These are phyloP conservation scores for Diospyros kaki DNA, from an alignment of 148 eudicot genomes.

Conservation along the genomic window DNA sequence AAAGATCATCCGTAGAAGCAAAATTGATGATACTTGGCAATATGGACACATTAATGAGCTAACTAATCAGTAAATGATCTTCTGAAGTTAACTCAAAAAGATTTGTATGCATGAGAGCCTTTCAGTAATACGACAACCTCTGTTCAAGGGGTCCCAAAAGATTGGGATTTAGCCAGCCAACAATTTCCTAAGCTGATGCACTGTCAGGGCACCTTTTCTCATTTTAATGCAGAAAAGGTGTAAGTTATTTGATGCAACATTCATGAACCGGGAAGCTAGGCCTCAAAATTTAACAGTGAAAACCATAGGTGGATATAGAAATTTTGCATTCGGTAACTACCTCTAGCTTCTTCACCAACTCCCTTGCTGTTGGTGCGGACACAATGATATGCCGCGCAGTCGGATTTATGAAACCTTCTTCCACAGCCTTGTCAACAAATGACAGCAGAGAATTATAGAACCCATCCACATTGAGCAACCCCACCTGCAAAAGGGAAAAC, in stretches of 20 bases:
- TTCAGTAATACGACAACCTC: no score
- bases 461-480: constrained; percentile 82
- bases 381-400: constrained; percentile 75
- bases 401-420: constrained; percentile 80
- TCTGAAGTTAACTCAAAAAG: no score
- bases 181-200: background rate
- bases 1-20: background rate
- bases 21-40: background rate
- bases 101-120: no score
- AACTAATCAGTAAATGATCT: no score
- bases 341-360: constrained; percentile 71
- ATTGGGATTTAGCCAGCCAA: background rate
- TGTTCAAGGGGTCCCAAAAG: background rate
- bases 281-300: background rate
- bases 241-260: background rate
- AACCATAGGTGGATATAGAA: background rate
- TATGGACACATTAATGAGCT: no score
- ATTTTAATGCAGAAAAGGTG: background rate
- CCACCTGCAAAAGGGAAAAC: constrained; percentile 42
- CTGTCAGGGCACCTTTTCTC: background rate
- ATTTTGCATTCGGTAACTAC: constrained; percentile 22
- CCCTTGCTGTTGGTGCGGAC: constrained; percentile 77
- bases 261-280: background rate
- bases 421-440: constrained; percentile 86
- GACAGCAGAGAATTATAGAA: constrained; percentile 76